Conservation (phyloP, 2,329 filamentous ascomycete species). For the Aspergillus sp. region DNA sequence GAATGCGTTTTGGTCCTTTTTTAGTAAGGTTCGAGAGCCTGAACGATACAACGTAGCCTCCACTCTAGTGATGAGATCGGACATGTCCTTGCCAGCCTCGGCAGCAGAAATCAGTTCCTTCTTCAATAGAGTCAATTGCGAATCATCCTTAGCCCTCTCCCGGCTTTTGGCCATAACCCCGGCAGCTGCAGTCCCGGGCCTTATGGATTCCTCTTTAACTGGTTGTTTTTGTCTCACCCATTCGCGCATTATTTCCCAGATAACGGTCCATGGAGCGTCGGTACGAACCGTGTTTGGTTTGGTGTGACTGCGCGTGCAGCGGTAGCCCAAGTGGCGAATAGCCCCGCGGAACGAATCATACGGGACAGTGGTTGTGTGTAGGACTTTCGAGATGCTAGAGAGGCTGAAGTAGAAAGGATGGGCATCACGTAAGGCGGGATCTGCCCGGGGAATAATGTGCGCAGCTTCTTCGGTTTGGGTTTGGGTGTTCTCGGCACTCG, state of each 20-base stretch:
- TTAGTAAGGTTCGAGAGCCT: conserved; percentile 19
- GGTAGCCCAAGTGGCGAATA: conserved; percentile 75
- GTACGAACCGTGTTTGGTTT: conserved; percentile 90
- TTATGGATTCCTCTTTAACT: conserved; percentile 70
- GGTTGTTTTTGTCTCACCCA: conserved; percentile 82
- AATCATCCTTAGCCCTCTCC: conserved; percentile 36
- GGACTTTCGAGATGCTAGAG: conserved; percentile 68
- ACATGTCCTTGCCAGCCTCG: conserved; percentile 34
- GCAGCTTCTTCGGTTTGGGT: conserved; percentile 20
- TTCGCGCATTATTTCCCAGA: conserved; percentile 93
- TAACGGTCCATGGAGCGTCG: conserved; percentile 81
- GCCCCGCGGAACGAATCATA: conserved; percentile 79
- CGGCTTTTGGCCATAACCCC: conserved; percentile 59
- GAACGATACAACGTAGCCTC: conserved; percentile 46
- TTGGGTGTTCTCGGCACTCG: conserved; percentile 14
- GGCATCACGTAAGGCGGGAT: conserved; percentile 66
- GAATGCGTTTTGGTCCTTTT: background rate
- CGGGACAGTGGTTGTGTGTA: conserved; percentile 79
- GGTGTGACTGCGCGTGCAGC: conserved; percentile 81
- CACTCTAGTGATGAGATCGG: conserved; percentile 43
- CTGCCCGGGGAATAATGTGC: conserved; percentile 47
- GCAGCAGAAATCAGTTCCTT: conserved; percentile 37
- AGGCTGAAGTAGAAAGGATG: conserved; percentile 87
- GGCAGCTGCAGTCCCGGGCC: conserved; percentile 68
- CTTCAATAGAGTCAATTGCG: conserved; percentile 32